Evolutionary conservation across 1,284 basidiomycete genomes (phyloP), one percentile per base, ranked within the genome.

Genomic region (Malassezia nana): DNA sequence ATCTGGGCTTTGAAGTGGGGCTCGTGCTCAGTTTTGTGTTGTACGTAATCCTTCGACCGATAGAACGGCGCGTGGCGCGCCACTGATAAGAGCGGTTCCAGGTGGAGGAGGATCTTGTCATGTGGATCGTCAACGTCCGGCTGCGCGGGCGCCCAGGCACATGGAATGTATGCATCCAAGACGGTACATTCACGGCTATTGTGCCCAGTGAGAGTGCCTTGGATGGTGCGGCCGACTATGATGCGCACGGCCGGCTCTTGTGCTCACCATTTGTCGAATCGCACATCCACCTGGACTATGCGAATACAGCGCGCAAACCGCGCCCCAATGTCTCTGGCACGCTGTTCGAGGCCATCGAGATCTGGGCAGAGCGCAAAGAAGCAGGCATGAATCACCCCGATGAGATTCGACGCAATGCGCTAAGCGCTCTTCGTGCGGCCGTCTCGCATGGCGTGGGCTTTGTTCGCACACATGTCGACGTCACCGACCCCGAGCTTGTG

Each of bases 1-100:
- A 76, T 51, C 58, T 76, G 4, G 75, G 66, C 0, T 75, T 76
- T 54, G 74, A 75, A 38, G 57, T 72, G 31, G 74, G 71, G 2
- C 56, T 75, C 44, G 62, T 60, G 2, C 62, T 67, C 1, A 65
- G 69, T 4, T 55, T 58, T 15, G 29, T 72, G 5, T 57, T 73
- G 0, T 76, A 72, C 30, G 25, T 67, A 3, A 66, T 72, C 2
- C 39, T 66, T 6, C 45, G 72, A 30, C 47, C 61, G 48, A 3
- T 70, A 6, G 74, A 76, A 53, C 65, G 55, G 57, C 57, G 57
- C 24, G 30, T 64, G 12, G 59, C 60, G n/a, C 8, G 30, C n/a
- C n/a, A n/a, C n/a, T n/a, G n/a, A n/a, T n/a, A n/a, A n/a, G n/a
- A n/a, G n/a, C n/a, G n/a, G n/a, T n/a, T 6, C 15, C 6, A 6